Evolutionary conservation across 2,329 filamentous ascomycete genomes (phyloP).

Genomic region (Claviceps quebecensis): DNA sequence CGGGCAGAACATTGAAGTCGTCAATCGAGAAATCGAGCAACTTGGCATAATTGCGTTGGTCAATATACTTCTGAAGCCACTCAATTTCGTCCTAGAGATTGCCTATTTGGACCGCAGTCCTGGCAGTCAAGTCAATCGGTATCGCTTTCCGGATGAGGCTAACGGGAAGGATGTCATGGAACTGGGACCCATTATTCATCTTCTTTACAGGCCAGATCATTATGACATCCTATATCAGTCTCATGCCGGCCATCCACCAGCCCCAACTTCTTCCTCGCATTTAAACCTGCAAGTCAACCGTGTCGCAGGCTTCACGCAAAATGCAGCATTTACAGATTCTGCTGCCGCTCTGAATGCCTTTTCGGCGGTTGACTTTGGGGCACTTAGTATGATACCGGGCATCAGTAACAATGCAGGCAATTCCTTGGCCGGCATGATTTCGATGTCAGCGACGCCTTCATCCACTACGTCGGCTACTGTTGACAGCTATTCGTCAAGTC

Average conservation of each 20-base stretch:
- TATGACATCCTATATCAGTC: slow-evolving; percentile 85
- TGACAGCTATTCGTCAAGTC: slow-evolving; percentile 20
- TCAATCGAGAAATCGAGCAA: slow-evolving; percentile 77
- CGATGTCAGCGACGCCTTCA: slow-evolving; percentile 19
- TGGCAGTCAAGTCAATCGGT: slow-evolving; percentile 60
- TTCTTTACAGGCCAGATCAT: slow-evolving; percentile 62
- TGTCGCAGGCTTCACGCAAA: slow-evolving; percentile 31
- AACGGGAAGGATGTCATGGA: slow-evolving; percentile 28
- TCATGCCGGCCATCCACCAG: slow-evolving; percentile 11
- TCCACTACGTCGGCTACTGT: slow-evolving; percentile 13
- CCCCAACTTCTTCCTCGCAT: slow-evolving; percentile 10
- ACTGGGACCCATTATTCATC: slow-evolving; percentile 39
- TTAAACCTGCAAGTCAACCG: slow-evolving; percentile 37
- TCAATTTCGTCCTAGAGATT: slow-evolving; percentile 69
- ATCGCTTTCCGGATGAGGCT: slow-evolving; percentile 46
- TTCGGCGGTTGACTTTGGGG: slow-evolving; percentile 26
- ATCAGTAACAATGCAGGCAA: slow-evolving; percentile 15
- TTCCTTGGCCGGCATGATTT: slow-evolving; percentile 15
- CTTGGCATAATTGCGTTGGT: slow-evolving; percentile 67
- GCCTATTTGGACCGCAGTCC: slow-evolving; percentile 80
- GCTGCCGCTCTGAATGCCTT: slow-evolving; percentile 27
- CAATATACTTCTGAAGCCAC: slow-evolving; percentile 66
- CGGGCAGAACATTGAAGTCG: slow-evolving; percentile 54
- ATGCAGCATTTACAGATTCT: slow-evolving; percentile 28
- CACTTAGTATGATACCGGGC: slow-evolving; percentile 34